These are phyloP conservation scores for Apiotrichum porosum DNA, from an alignment of 1,284 basidiomycete species.

Conservation along the genomic window DNA sequence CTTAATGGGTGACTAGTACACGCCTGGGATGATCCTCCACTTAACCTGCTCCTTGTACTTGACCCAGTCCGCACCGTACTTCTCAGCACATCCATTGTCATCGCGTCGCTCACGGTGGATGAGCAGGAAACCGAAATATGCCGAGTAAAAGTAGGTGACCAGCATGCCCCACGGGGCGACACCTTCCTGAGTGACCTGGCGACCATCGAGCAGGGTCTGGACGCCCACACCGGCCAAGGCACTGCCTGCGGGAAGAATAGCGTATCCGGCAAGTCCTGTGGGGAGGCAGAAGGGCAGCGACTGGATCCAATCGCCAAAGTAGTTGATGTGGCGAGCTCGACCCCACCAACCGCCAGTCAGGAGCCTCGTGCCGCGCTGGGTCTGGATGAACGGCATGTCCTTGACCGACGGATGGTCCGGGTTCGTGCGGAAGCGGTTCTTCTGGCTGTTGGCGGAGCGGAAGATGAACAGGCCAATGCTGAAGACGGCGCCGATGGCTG, in stretches of 20 bases:
- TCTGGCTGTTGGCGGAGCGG: constrained; percentile 8
- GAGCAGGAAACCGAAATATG: constrained; percentile 5
- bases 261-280: constrained; percentile 1
- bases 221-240: not conserved
- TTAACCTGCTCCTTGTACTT: constrained; percentile 2
- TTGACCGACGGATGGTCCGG: constrained; percentile 5
- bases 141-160: constrained; percentile 8
- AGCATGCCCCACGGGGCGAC: constrained; percentile 8
- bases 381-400: constrained; percentile 4
- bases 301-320: constrained; percentile 10
- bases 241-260: not conserved
- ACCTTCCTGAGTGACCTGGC: constrained; percentile 1
- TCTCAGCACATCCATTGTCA: constrained; percentile 5
- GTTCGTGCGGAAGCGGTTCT: constrained; percentile 4
- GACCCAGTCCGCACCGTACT: constrained; percentile 8
- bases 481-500: constrained; percentile 3
- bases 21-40: constrained; percentile 6
- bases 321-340: constrained; percentile 6
- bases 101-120: constrained; percentile 7
- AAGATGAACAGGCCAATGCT: constrained; percentile 9
- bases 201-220: constrained; percentile 2
- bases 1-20: constrained; percentile 10
- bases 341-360: constrained; percentile 10
- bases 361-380: constrained; percentile 6
- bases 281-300: constrained; percentile 6